Evolutionary conservation across 148 eudicot species (phyloP), one percentile per base, ranked within the genome.

Genomic region (Vaccinium myrtillus): DNA sequence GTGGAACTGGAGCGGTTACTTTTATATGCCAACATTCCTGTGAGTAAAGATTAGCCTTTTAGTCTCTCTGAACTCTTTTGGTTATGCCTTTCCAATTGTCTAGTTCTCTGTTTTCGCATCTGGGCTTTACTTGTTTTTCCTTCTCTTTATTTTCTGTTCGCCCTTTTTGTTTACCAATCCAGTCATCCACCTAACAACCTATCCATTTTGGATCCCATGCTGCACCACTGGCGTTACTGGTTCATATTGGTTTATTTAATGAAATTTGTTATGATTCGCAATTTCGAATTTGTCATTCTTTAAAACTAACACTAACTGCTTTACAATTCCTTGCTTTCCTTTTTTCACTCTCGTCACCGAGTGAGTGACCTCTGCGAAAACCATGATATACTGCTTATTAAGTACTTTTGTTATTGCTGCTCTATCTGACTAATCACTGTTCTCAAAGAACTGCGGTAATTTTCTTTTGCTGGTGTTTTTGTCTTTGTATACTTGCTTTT

Each of bases 21-120:
- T 74, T 83, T 95, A 70, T 95, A 93, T 90, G 87, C 95, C 78
- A 95, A 88, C 87, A 71, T 95, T 80, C 98, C 96, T 83, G 99
- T 97, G 86, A 97, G 99, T 92, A 58, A 84, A 25, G n/a, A 43
- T 21, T 58, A 43, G 23, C 54, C 27, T 36, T 70, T n/a, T 51
- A 63, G 59, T 71, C 13, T 78, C 19, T 83, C 56, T 53, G 39
- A 25, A 15, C 78, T 76, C 69, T 67, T 58, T 82, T 54, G 19
- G 54, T 70, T 13, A 36, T 81, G 25, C 65, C 51, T 59, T 13
- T 27, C 74, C 74, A 15, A 0, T 30, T 5, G 19, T 61, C 76
- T 55, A 13, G 53, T 32, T 36, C n/a, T 54, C 56, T 54, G 56
- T 71, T 36, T 49, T 73, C 7, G 3, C 70, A 36, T 74, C 6